Conservation (phyloP, 441 rosid genomes). For the Pelargonium fulgidum region DNA sequence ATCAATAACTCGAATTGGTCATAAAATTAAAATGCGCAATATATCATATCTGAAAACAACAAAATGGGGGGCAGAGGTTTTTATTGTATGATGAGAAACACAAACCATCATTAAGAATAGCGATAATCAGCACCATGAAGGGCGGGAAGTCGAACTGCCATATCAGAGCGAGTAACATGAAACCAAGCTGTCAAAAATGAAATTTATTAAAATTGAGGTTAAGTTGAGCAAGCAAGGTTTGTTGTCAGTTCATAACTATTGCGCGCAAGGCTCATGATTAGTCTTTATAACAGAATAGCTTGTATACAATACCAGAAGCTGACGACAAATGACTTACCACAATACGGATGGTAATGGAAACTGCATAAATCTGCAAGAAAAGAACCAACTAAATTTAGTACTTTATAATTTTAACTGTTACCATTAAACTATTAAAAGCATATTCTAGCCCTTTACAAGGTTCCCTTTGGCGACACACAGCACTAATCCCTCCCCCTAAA, state of each 20-base stretch:
- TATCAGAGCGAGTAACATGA: slow-evolving; percentile 43
- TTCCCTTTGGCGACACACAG: background rate
- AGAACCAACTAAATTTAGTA: slow-evolving; percentile 5
- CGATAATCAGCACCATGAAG: slow-evolving; percentile 51
- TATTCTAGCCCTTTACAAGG: background rate
- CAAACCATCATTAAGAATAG: slow-evolving; percentile 45
- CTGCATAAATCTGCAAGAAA: slow-evolving; percentile 47
- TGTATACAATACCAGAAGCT: background rate
- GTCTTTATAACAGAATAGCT: background rate
- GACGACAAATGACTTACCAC: slow-evolving; percentile 32
- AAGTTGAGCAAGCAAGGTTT: slow-evolving; percentile 13
- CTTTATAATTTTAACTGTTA: background rate
- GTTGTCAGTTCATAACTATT: background rate
- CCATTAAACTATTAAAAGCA: background rate
- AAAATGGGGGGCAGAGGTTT: background rate
- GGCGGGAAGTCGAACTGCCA: slow-evolving; percentile 55
- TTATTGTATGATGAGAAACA: background rate
- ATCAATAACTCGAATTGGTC: too few species aligned
- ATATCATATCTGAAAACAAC: background rate
- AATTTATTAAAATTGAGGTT: background rate
- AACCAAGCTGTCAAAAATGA: slow-evolving; percentile 34
- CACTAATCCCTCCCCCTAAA: background rate
- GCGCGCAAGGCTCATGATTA: background rate
- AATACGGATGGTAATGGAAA: slow-evolving; percentile 45
- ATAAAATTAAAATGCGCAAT: background rate